Base-by-base conservation (phyloP, 75 land plant genomes). In the Adiantum capillusveneris region DNA sequence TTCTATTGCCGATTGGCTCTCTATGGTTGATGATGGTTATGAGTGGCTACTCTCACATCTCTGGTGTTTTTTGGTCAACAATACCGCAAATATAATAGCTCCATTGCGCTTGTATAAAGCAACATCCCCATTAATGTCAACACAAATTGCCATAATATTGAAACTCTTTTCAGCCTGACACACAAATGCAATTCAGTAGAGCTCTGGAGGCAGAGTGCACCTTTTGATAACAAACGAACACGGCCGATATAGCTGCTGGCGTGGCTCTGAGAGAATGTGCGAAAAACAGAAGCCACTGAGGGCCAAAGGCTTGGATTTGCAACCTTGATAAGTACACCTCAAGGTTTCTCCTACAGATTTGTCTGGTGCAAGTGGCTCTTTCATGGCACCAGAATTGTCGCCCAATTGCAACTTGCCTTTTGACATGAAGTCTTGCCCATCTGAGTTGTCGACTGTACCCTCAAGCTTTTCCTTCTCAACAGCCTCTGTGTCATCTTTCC, bases 201-300 rank as follows among this genome's bases (percentile, higher is more conserved):
- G n/a, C n/a, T n/a, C n/a, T n/a, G n/a, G n/a, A n/a, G n/a, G n/a
- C n/a, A n/a, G n/a, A n/a, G 9, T 34, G 7, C 20, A 85, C 96
- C 87, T 81, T 65, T 73, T 76, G 43, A 64, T 43, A 18, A 69
- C 73, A 65, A 53, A 81, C 44, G 75, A 68, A 64, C 96, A 90
- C 59, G 84, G 70, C 58, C 74, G 82, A 65, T 90, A 86, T 19
- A 90, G 74, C 73, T 71, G 75, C 79, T 90, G 96, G 28, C 83
- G 80, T 3, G 76, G 22, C 53, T 90, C 96, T 42, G 73, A 77
- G 24, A 86, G 74, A 31, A 90, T 86, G 57, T 90, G 96, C 29
- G 37, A 19, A 30, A 77, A 80, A 58, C 96, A 90, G 53, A 65
- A 86, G 26, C 59, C 44, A 53, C 84, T 81, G 45, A 90, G 60